Conservation (phyloP, 225 moss, liverwort and hornwort genomes). For the Sphagnum tenellum region DNA sequence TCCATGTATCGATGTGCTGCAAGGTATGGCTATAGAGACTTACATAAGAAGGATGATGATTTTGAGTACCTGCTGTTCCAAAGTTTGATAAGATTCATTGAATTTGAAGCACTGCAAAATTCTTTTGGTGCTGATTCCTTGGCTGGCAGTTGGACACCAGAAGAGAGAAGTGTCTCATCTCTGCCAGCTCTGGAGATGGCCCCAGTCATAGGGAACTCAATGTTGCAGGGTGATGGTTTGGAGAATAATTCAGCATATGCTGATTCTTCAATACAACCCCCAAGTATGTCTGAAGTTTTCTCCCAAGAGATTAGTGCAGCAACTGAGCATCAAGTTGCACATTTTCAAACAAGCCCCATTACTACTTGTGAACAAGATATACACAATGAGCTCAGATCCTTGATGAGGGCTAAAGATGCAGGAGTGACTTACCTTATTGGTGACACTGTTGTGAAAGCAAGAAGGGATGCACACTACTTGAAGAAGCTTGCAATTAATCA, state of each 20-base stretch:
- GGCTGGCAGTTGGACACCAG: conserved; percentile 44
- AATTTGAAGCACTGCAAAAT: conserved; percentile 26
- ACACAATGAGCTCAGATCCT: conserved; percentile 16
- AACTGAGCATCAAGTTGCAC: too few species aligned
- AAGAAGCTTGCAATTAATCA: conserved; percentile 25
- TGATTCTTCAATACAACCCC: too few species aligned
- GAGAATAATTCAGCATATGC: too few species aligned
- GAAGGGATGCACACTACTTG: conserved; percentile 17
- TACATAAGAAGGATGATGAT: conserved; percentile 10
- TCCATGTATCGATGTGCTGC: conserved; percentile 53
- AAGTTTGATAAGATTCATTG: conserved; percentile 35
- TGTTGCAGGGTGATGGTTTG: too few species aligned
- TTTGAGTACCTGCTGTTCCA: conserved; percentile 42
- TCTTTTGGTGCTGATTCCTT: conserved; percentile 19
- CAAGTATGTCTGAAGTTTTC: too few species aligned
- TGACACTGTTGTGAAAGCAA: conserved; percentile 21
- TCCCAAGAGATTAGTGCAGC: too few species aligned
- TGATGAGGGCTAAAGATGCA: conserved; percentile 19
- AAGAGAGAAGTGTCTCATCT: conserved; percentile 14
- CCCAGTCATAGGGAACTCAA: too few species aligned
- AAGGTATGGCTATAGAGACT: conserved; percentile 47
- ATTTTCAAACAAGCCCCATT: too few species aligned
- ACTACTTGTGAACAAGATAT: conserved; percentile 1
- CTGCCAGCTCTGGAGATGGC: conserved; percentile 1
- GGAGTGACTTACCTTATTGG: conserved; percentile 38